phyloP scores from a whole-genome alignment of 106 monocot species.

The Amphibolis antarctica region DNA sequence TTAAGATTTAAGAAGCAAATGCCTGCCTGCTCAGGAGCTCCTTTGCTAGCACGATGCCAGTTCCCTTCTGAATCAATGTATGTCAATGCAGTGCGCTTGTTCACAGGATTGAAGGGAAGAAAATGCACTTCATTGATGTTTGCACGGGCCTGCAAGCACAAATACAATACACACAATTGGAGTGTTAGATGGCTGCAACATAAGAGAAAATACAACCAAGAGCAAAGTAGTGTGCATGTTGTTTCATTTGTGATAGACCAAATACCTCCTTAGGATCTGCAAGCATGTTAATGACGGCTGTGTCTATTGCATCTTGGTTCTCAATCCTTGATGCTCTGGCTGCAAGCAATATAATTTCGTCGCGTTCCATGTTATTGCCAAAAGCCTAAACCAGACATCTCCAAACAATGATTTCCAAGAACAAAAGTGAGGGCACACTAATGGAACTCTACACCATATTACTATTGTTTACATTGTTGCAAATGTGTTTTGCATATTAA shows the following conservation, averaged over 20 bases:
- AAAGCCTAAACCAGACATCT: neutral
- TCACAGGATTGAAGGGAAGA: neutral
- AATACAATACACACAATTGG: neutral
- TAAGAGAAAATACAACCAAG: neutral
- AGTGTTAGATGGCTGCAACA: neutral
- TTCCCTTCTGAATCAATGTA: conserved; percentile 1
- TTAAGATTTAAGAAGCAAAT: too few species aligned
- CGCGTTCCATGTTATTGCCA: conserved; percentile 22
- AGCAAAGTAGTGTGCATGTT: neutral
- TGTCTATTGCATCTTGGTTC: conserved; percentile 65
- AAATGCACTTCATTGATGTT: neutral
- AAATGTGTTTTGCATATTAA: too few species aligned
- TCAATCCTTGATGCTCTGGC: conserved; percentile 59
- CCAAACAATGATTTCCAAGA: neutral
- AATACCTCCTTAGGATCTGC: conserved; percentile 51
- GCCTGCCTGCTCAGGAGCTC: neutral
- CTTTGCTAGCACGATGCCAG: conserved; percentile 2
- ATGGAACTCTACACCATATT: neutral
- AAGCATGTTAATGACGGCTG: conserved; percentile 53
- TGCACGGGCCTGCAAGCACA: neutral
- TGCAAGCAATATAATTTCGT: conserved; percentile 39
- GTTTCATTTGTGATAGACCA: neutral
- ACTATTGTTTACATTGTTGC: too few species aligned
- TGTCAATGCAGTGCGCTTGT: conserved; percentile 5
- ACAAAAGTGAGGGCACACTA: neutral